These are phyloP conservation scores for Populus hybrid DNA, from an alignment of 441 rosid species.

Conservation along the genomic window DNA sequence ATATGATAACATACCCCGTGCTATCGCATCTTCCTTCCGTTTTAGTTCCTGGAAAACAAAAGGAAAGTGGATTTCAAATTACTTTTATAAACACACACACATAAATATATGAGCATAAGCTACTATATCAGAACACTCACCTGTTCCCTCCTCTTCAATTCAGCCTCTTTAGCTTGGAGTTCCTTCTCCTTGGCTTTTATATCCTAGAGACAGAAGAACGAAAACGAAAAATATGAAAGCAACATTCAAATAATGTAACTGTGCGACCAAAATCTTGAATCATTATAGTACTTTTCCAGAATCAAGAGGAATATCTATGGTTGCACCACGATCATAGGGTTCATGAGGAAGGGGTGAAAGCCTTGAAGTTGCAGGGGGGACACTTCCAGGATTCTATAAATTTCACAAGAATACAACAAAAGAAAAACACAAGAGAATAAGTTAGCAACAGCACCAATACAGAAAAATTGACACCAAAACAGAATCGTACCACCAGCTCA, in stretches of 20 bases:
- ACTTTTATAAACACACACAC: not conserved
- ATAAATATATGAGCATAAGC: not conserved
- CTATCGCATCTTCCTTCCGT: conserved; percentile 86
- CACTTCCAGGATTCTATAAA: conserved; percentile 70
- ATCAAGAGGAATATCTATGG: conserved; percentile 83
- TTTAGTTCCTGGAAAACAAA: conserved; percentile 64
- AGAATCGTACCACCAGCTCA: not conserved
- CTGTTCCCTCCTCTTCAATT: conserved; percentile 68
- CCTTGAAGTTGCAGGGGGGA: conserved; percentile 68
- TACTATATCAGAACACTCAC: conserved; percentile 23
- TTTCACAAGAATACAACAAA: conserved; percentile 18
- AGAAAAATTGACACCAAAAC: not conserved
- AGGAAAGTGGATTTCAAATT: conserved; percentile 17
- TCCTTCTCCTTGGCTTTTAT: conserved; percentile 52
- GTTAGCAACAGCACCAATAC: conserved; percentile 7
- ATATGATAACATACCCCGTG: conserved; percentile 41
- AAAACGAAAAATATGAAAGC: conserved; percentile 4
- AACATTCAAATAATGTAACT: not conserved
- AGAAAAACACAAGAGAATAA: conserved; percentile 11
- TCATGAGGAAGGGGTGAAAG: conserved; percentile 98
- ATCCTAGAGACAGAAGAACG: conserved; percentile 3
- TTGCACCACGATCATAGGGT: conserved; percentile 90
- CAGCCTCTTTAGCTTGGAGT: conserved; percentile 79
- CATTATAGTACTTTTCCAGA: conserved; percentile 51
- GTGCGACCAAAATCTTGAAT: conserved; percentile 7